Evolutionary conservation across 495 filamentous ascomycete genomes (phyloP), one percentile per base, ranked within the genome.

Genomic region (Lasiosphaeriaceae sp.): DNA sequence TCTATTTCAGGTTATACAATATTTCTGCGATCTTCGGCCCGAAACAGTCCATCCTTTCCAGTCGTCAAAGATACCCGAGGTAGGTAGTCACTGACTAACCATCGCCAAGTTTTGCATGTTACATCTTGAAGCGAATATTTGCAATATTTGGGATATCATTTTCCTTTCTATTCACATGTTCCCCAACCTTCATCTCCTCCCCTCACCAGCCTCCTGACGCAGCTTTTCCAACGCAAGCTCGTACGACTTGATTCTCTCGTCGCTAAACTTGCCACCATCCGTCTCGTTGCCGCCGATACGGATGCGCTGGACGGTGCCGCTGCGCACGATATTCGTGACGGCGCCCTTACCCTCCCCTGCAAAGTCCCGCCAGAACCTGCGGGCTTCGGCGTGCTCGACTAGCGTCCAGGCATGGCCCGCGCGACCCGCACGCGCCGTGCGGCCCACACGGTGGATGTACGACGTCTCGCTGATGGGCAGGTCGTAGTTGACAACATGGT

Each of bases 401-500:
- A 98, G 71, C 3, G 90, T 93, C 86, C 90, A 96, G 11, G 93
- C 91, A 37, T 81, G 78, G 0, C 94, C 94, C 7, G 73, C 68
- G 44, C 83, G 84, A 3, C 90, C 90, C 0, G 92, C 93, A 67
- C 93, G 77, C 11, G 93, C 93, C 1, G 94, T 97, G 54, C 94
- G 83, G 11, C 94, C 94, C 11, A 96, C 90, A 20, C 94, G 87
- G 71, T 98, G 94, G 12, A 97, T 87, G 62, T 97, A 98, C 17
- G 84, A 87, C 3, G 85, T 88, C 22, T 90, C 73, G 57, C 83
- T 88, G 9, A 83, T 80, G 0, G 94, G 95, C 34, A 97, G 77
- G 66, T 97, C 94, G 75, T 98, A 98, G 69, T 97, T 97, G 63
- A 97, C 76, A 11, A 97, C 90, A 60, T 96, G 88, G 22, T 84